Evolutionary conservation across 2,329 filamentous ascomycete species (phyloP).

Genomic region (Hymenoscyphus occultus): DNA sequence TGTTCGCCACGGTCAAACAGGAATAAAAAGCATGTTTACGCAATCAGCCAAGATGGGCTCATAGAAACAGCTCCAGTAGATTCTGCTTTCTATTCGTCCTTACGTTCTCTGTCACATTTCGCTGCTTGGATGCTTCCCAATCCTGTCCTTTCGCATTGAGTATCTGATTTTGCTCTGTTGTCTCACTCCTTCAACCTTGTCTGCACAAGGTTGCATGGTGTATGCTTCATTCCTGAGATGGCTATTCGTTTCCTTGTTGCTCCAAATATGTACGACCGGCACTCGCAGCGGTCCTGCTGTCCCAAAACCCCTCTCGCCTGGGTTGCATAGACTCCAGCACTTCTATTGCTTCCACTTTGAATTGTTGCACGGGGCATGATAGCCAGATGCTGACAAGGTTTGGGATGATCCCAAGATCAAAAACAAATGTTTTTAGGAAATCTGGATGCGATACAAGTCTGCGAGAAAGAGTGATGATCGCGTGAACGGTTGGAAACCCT

Average conservation of each 20-base stretch:
- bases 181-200: background rate
- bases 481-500: constrained; percentile 11
- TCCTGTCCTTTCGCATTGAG: background rate
- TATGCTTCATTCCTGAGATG: background rate
- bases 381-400: constrained; percentile 19
- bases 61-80: background rate
- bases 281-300: constrained; percentile 15
- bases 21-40: too few species aligned
- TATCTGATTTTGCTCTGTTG: background rate
- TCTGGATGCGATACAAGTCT: constrained; percentile 11
- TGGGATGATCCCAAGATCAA: constrained; percentile 27
- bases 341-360: constrained; percentile 23
- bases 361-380: constrained; percentile 19
- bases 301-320: constrained; percentile 28
- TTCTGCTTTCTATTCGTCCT: background rate
- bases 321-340: constrained; percentile 23
- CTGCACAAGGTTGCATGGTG: background rate
- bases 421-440: constrained; percentile 23
- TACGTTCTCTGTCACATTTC: background rate
- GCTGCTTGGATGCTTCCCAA: background rate
- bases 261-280: constrained; percentile 16
- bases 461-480: constrained; percentile 11
- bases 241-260: constrained; percentile 3
- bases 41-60: background rate
- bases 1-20: background rate